A percentile compares a stretch with the other conserved stretches of the same genome.
phyloP scores from a whole-genome alignment of 2,329 filamentous ascomycete genomes.

The Beauveria medogensis region DNA sequence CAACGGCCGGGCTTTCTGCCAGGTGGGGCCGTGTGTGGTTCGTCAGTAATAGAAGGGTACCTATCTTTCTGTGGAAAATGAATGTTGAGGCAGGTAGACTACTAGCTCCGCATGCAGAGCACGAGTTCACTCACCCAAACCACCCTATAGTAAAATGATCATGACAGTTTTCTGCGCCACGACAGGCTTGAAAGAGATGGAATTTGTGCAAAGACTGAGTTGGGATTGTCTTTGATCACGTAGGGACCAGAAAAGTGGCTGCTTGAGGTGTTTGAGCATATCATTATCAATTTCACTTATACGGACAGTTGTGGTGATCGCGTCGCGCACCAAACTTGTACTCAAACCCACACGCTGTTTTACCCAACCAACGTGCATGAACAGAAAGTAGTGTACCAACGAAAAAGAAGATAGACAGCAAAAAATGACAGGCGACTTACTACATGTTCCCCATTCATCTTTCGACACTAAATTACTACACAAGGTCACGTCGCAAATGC shows the following conservation, averaged over 20 bases:
- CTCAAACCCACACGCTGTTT: too few species aligned
- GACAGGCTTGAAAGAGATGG: neutral
- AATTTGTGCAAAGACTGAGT: neutral
- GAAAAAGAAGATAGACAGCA: neutral
- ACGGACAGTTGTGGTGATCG: neutral
- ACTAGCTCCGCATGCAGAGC: neutral
- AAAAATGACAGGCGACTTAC: neutral
- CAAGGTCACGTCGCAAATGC: neutral
- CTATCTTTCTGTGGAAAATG: neutral
- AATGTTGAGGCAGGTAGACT: neutral
- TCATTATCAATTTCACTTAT: neutral
- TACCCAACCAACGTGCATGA: neutral
- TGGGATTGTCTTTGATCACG: rapidly evolving
- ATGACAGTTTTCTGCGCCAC: neutral
- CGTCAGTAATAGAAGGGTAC: neutral
- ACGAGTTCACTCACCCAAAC: neutral
- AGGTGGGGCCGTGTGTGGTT: neutral
- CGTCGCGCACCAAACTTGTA: neutral
- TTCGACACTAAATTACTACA: neutral
- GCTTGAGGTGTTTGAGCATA: neutral
- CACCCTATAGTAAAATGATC: neutral
- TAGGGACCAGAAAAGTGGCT: too few species aligned
- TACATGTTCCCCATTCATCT: neutral
- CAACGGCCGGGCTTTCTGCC: neutral
- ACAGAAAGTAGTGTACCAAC: neutral